Percentiles rank a stretch among this genome's conserved stretches.
Conservation (phyloP, 1,284 basidiomycete genomes). For the Pseudomicrostroma phylloplanum region DNA sequence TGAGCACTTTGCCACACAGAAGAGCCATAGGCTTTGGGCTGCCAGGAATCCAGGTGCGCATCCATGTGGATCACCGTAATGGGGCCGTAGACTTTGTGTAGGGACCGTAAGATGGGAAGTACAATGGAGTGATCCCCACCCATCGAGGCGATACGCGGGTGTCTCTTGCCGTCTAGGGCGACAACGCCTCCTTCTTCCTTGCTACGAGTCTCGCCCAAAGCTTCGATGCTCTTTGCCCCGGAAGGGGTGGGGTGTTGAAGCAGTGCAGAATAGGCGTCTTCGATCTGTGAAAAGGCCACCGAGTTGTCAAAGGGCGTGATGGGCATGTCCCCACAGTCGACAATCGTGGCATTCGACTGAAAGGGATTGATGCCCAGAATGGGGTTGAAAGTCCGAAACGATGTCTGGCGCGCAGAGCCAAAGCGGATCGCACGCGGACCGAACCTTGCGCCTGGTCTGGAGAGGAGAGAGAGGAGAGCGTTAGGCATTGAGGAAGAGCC, state of each 20-base stretch:
- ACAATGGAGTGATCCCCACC: constrained; percentile 55
- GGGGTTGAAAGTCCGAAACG: constrained; percentile 58
- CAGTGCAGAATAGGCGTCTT: constrained; percentile 16
- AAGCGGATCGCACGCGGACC: constrained; percentile 71
- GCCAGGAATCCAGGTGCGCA: constrained; percentile 60
- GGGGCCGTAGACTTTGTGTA: constrained; percentile 52
- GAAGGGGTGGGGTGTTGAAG: constrained; percentile 11
- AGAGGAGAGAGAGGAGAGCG: constrained; percentile 37
- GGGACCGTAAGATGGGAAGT: constrained; percentile 53
- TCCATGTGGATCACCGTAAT: constrained; percentile 54
- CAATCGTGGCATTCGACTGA: constrained; percentile 54
- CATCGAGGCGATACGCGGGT: constrained; percentile 52
- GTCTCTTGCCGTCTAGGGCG: constrained; percentile 24
- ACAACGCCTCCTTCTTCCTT: neutral
- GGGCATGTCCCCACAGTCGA: constrained; percentile 77
- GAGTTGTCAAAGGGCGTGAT: constrained; percentile 54
- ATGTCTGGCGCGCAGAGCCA: constrained; percentile 64
- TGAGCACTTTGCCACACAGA: too few species aligned
- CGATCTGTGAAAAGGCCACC: constrained; percentile 31
- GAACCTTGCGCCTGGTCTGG: constrained; percentile 70
- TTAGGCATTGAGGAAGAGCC: too few species aligned
- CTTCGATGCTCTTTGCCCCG: constrained; percentile 17
- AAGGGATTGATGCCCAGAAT: constrained; percentile 66
- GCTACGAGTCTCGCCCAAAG: constrained; percentile 10
- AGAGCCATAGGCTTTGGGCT: constrained; percentile 52